Base-by-base conservation (phyloP, 805 yeast genomes). In the Wickerhamiella parazyma region DNA sequence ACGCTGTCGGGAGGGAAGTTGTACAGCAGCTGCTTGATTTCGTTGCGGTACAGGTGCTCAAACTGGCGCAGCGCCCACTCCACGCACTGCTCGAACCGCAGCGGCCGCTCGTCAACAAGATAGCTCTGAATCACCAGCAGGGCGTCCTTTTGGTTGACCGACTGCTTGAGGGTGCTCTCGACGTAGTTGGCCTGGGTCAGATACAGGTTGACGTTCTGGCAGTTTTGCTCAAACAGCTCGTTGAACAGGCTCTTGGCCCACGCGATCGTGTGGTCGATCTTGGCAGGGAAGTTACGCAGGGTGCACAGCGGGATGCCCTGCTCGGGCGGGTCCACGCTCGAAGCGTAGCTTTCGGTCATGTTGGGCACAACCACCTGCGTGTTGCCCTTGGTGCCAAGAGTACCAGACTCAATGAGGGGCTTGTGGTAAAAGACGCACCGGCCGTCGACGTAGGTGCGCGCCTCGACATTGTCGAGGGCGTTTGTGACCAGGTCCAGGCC, bases 241-340 rank as follows among this genome's bases (percentile, higher is more conserved):
- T 82, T 91, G 72, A 91, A 91, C 58, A 85, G 70, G 16, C 86
- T 78, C 66, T 93, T 93, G 12, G 97, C 94, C 99, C 99, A 91
- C 5, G 98, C 97, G 65, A 91, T 91, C 1, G 99, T 91, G 60
- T 91, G 99, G 61, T 91, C 99, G 55, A 91, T 91, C 65, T 89
- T 89, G 64, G 86, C 83, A 45, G 99, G 99, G 79, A 91, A 91
- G 3, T 95, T 83, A 65, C 97, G 78, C 59, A 91, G 71, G 2
- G 99, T 91, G 72, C 99, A 91, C 57, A 91, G 71, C 25, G 99
- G 99, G 57, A 91, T 87, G 3, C 95, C 78, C 65, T 86, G 86
- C 68, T 91, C 99, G 31, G 99, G 99, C 36, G 99, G 98, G 65
- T 91, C 99, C 61, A 85, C 93, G 10, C 95, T 83, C 1, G 95